Evolutionary conservation across 1,139 yeast species (phyloP).

Genomic region (Magnusiomyces paraingens): DNA sequence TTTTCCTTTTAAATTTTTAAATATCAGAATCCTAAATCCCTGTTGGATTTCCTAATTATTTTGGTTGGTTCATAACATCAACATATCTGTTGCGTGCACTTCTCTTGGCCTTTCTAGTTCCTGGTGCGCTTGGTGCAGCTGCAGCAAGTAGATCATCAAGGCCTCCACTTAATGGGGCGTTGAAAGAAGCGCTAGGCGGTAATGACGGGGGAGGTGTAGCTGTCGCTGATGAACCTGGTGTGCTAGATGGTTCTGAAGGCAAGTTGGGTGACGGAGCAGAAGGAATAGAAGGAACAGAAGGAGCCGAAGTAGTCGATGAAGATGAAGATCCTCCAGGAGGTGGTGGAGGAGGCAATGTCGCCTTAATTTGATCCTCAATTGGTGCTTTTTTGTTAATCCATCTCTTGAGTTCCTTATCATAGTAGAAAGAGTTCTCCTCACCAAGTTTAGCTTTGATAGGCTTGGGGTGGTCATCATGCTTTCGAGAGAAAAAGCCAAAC

Average conservation of each 20-base stretch:
- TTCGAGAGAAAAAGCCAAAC: constrained; percentile 42
- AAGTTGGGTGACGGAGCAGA: not conserved
- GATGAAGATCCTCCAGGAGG: constrained; percentile 20
- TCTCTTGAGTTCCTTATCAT: constrained; percentile 76
- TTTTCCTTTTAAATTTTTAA: too few relatives aligned
- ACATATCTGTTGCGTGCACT: constrained; percentile 73
- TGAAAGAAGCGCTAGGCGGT: not conserved
- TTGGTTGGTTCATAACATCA: constrained; percentile 54
- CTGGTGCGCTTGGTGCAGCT: constrained; percentile 36
- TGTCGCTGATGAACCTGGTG: constrained; percentile 8
- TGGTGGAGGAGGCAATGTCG: constrained; percentile 41
- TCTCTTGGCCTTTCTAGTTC: constrained; percentile 49
- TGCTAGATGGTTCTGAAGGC: not conserved
- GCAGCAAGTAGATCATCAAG: constrained; percentile 63
- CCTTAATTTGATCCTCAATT: constrained; percentile 56
- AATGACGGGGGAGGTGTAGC: too few relatives aligned
- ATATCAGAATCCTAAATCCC: too few relatives aligned
- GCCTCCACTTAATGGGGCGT: constrained; percentile 34
- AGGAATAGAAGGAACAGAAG: constrained; percentile 19
- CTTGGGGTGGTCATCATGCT: constrained; percentile 54
- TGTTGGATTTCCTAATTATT: too few relatives aligned
- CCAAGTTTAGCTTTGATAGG: constrained; percentile 85
- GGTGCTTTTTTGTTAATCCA: constrained; percentile 79
- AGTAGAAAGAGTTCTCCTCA: constrained; percentile 64
- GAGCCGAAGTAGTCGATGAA: constrained; percentile 19